A percentile compares a stretch with the other conserved stretches of the same genome.
phyloP scores from a whole-genome alignment of 2,329 filamentous ascomycete genomes.

The Juglanconis oblonga region DNA sequence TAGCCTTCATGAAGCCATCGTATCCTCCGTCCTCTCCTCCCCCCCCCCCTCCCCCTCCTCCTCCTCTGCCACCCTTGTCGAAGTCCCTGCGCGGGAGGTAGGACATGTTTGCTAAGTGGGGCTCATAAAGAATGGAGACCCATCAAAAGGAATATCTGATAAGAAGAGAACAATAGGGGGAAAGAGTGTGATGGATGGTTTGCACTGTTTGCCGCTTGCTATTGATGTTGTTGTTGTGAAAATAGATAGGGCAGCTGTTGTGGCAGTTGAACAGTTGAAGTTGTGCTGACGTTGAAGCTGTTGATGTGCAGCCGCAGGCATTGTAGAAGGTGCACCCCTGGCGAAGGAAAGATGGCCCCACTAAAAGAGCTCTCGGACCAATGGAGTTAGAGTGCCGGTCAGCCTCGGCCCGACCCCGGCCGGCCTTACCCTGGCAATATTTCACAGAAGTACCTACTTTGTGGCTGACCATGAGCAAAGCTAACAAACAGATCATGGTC shows the following conservation, averaged over 20 bases:
- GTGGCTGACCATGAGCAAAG: too few relatives aligned
- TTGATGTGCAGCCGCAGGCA: neutral
- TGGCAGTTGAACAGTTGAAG: neutral
- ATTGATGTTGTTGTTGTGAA: too few relatives aligned
- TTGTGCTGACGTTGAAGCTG: neutral
- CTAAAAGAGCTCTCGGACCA: neutral
- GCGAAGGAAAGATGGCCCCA: neutral
- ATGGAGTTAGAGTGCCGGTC: neutral
- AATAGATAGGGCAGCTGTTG: neutral
- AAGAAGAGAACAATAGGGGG: neutral
- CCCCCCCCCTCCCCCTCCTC: constrained; percentile 20
- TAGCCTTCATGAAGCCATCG: constrained; percentile 34
- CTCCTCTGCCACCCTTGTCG: constrained; percentile 23
- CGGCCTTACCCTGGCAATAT: too few relatives aligned
- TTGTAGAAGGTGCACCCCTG: neutral
- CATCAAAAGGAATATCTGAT: neutral
- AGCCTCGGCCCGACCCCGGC: neutral
- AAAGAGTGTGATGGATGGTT: neutral
- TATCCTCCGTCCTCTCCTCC: constrained; percentile 16
- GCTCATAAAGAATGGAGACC: neutral
- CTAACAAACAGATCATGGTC: too few relatives aligned
- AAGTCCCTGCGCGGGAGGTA: constrained; percentile 54
- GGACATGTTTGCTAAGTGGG: constrained; percentile 38
- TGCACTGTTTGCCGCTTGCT: neutral
- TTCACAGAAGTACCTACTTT: neutral